Conservation (phyloP, 2,329 filamentous ascomycete species). For the Akanthomyces uredinophilus region DNA sequence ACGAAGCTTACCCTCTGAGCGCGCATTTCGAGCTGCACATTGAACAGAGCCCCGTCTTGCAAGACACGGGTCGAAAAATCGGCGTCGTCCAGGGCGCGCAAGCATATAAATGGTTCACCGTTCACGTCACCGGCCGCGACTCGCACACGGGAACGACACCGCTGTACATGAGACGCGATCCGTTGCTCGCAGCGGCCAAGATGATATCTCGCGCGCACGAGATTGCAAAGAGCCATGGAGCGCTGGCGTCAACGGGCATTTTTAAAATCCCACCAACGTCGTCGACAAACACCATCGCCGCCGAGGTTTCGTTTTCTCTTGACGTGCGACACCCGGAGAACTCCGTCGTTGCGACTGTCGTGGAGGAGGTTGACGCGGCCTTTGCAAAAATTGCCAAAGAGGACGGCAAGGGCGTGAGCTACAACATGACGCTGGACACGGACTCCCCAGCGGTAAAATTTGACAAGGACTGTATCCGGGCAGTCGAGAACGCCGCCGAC, state of each 20-base stretch:
- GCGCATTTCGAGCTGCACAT: constrained; percentile 84
- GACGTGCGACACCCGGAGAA: constrained; percentile 59
- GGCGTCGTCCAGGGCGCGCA: constrained; percentile 31
- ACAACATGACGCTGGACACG: constrained; percentile 57
- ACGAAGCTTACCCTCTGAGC: constrained; percentile 48
- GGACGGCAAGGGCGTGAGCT: constrained; percentile 33
- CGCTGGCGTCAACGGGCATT: constrained; percentile 28
- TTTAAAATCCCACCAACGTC: constrained; percentile 47
- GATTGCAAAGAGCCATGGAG: constrained; percentile 23
- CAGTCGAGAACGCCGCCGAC: constrained; percentile 53
- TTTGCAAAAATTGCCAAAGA: constrained; percentile 23
- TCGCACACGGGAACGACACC: constrained; percentile 29
- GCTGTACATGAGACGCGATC: constrained; percentile 29
- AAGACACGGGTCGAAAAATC: constrained; percentile 32
- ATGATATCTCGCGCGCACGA: constrained; percentile 29
- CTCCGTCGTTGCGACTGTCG: constrained; percentile 44
- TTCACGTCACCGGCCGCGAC: constrained; percentile 27
- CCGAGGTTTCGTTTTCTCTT: constrained; percentile 59
- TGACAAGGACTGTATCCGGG: constrained; percentile 59
- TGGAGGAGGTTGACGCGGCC: constrained; percentile 20
- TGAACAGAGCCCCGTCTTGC: constrained; percentile 74
- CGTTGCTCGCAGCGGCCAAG: constrained; percentile 29
- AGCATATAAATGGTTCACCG: constrained; percentile 28
- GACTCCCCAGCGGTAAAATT: constrained; percentile 57
- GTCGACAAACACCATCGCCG: constrained; percentile 68